phyloP scores from a whole-genome alignment of 495 filamentous ascomycete species.

The Trichoderma virens region DNA sequence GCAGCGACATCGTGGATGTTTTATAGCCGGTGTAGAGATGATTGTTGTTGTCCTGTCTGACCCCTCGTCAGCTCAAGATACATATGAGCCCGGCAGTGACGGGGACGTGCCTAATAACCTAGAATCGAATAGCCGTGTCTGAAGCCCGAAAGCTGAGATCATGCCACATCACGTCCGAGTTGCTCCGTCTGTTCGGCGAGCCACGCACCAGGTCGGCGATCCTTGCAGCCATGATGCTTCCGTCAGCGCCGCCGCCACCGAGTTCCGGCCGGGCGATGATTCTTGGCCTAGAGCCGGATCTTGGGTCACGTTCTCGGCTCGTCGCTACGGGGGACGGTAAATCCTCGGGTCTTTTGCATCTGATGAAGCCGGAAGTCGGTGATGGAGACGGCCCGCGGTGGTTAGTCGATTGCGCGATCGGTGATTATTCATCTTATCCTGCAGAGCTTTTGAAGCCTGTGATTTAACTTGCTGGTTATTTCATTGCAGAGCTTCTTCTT shows the following conservation, averaged over 20 bases:
- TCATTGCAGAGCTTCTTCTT: neutral
- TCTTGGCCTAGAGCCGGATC: neutral
- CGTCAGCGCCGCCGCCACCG: neutral
- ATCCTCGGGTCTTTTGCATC: neutral
- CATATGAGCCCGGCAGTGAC: neutral
- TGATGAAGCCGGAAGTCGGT: neutral
- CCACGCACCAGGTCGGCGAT: neutral
- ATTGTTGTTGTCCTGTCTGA: neutral
- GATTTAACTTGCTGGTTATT: neutral
- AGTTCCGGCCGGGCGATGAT: neutral
- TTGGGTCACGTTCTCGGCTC: neutral
- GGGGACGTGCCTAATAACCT: neutral
- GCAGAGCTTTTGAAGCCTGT: neutral
- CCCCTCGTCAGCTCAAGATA: neutral
- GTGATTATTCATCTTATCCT: constrained; percentile 2
- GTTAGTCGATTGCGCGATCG: constrained; percentile 6
- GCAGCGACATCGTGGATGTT: neutral
- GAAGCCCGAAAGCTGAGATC: neutral
- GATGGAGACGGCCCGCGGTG: constrained; percentile 1
- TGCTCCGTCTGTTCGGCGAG: neutral
- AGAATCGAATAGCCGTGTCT: neutral
- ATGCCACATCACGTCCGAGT: neutral
- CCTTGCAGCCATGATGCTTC: no score
- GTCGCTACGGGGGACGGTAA: neutral
- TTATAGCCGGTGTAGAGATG: neutral